Conservation (phyloP, 2,329 filamentous ascomycete species). For the Phialophora verrucosa region DNA sequence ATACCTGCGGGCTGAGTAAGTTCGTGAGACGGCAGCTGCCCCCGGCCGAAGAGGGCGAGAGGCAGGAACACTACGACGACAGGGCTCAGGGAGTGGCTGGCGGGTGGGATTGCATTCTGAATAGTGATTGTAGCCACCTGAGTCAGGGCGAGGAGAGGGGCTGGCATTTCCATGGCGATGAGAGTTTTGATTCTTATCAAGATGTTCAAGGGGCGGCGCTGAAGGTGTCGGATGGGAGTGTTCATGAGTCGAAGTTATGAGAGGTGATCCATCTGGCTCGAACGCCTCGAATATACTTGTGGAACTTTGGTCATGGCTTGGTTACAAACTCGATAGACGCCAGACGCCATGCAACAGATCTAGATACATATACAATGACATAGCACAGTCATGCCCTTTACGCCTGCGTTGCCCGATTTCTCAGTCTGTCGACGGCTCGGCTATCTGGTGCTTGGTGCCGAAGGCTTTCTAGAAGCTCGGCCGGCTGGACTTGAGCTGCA, state of each 20-base stretch:
- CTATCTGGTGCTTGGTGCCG: neutral
- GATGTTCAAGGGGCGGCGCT: slow-evolving; percentile 42
- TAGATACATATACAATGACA: neutral
- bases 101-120: slow-evolving; percentile 78
- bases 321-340: neutral
- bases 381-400: neutral
- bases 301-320: neutral
- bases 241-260: slow-evolving; percentile 29
- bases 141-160: slow-evolving; percentile 81
- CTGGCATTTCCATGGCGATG: slow-evolving; percentile 64
- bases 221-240: slow-evolving; percentile 24
- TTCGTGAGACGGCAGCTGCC: slow-evolving; percentile 60
- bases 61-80: slow-evolving; percentile 38
- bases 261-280: neutral
- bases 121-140: slow-evolving; percentile 86
- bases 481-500: neutral
- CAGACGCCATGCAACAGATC: neutral
- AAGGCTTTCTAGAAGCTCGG: neutral
- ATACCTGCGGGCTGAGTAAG: slow-evolving; percentile 78
- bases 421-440: neutral
- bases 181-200: slow-evolving; percentile 49
- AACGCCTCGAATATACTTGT: neutral
- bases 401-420: neutral
- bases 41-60: slow-evolving; percentile 33
- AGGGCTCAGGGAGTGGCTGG: slow-evolving; percentile 59